Conservation (phyloP, 345 rosid species). For the Clausena lansium region DNA sequence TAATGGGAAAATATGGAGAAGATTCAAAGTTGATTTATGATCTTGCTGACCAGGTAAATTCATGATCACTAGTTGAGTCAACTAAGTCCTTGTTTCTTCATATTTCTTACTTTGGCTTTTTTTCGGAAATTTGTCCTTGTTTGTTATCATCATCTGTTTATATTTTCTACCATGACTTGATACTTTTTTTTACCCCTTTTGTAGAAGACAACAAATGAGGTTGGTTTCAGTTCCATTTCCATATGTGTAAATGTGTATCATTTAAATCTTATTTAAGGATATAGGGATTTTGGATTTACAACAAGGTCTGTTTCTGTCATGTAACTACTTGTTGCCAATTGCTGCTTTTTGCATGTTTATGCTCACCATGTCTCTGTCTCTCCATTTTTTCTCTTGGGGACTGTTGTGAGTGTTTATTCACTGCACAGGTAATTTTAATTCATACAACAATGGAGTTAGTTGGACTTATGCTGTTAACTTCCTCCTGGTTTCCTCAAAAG, state of each 20-base stretch:
- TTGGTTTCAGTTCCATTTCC: too few relatives aligned
- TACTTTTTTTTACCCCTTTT: too few relatives aligned
- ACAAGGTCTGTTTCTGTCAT: too few relatives aligned
- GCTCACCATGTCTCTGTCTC: too few relatives aligned
- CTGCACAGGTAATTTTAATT: neutral
- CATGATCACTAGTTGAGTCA: slow-evolving; percentile 6
- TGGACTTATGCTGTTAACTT: neutral
- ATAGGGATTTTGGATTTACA: too few relatives aligned
- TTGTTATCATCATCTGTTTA: neutral
- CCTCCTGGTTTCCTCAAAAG: neutral
- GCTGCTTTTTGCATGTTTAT: too few relatives aligned
- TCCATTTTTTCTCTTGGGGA: too few relatives aligned
- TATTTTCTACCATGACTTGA: too few relatives aligned
- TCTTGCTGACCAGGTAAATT: slow-evolving; percentile 90
- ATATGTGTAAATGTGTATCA: neutral
- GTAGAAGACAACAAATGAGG: too few relatives aligned
- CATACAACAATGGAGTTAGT: neutral
- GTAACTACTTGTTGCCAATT: too few relatives aligned
- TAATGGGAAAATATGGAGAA: slow-evolving; percentile 91
- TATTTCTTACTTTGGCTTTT: neutral
- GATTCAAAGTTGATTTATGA: slow-evolving; percentile 91
- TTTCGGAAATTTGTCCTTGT: neutral
- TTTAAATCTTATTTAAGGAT: neutral
- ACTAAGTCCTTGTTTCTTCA: neutral
- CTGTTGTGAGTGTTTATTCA: neutral